Evolutionary conservation across 139 green algal species (phyloP), one percentile per base, ranked within the genome.

Genomic region (Closterium sp.): DNA sequence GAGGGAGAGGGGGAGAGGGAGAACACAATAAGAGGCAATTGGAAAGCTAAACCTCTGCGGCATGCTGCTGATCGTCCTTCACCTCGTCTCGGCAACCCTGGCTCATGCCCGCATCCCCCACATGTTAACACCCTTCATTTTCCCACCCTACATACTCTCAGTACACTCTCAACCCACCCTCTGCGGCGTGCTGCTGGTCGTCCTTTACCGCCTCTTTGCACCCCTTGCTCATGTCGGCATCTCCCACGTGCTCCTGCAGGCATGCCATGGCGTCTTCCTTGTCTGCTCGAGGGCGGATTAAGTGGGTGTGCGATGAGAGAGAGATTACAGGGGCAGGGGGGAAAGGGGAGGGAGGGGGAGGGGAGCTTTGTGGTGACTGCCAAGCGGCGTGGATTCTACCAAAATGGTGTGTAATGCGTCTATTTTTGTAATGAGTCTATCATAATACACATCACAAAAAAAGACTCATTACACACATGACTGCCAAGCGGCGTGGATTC

Each of bases 51-150:
- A 76, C 55, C 55, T 28, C 55, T 76, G 25, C 91, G 4, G 33
- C 30, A 81, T 94, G 93, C 34, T 93, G 84, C 94, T 97, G 93
- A 83, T 98, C 96, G 0, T 31, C 23, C 38, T 89, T 87, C 3
- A 98, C 92, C 93, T 98, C 96, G 5, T 95, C 89, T 12, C 91
- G 90, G 95, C 97, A 98, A 28, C 96, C 95, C 2, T 88, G 92
- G 34, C 94, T 91, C 93, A 98, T 97, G 10, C 96, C 95, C 33
- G 92, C 92, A 3, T 96, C 87, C 10, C 95, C 88, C 34, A 96
- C 91, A 66, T 97, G 94, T 1, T 97, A n/a, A n/a, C n/a, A n/a
- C n/a, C n/a, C n/a, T n/a, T n/a, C n/a, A n/a, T n/a, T n/a, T n/a
- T n/a, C n/a, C n/a, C n/a, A n/a, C n/a, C n/a, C n/a, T n/a, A n/a